phyloP scores from a whole-genome alignment of 768 basidiomycete species.

The Daedaleopsis sinensis region DNA sequence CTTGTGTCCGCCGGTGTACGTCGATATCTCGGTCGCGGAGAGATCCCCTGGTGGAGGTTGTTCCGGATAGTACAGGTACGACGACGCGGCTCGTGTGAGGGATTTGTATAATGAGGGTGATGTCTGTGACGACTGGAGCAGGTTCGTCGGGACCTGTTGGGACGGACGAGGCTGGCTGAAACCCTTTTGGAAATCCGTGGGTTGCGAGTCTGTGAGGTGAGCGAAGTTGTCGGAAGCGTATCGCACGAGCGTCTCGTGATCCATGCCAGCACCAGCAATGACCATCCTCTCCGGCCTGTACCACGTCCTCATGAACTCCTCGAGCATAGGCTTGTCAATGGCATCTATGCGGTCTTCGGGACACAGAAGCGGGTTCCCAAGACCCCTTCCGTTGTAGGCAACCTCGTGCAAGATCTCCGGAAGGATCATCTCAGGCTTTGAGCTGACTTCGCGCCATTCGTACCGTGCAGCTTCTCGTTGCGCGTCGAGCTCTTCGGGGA shows the following conservation, averaged over 20 bases:
- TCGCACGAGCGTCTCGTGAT: slow-evolving; percentile 86
- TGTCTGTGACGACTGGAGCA: slow-evolving; percentile 49
- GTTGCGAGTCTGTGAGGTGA: slow-evolving; percentile 46
- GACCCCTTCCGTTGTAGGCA: slow-evolving; percentile 74
- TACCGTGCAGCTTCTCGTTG: slow-evolving; percentile 89
- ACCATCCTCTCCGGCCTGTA: slow-evolving; percentile 95
- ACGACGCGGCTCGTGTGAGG: slow-evolving; percentile 74
- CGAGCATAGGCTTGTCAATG: slow-evolving; percentile 65
- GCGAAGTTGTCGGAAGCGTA: slow-evolving; percentile 86
- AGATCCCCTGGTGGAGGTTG: slow-evolving; percentile 8
- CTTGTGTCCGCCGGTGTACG: slow-evolving; percentile 85
- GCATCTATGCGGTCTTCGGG: slow-evolving; percentile 78
- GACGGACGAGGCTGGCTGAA: neutral
- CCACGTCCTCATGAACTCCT: slow-evolving; percentile 74
- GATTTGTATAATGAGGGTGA: slow-evolving; percentile 63
- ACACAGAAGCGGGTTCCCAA: slow-evolving; percentile 92
- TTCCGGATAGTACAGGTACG: slow-evolving; percentile 57
- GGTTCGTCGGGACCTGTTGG: slow-evolving; percentile 52
- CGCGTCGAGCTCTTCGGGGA: slow-evolving; percentile 75
- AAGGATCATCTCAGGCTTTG: slow-evolving; percentile 91
- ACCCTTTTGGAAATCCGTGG: slow-evolving; percentile 17
- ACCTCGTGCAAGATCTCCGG: slow-evolving; percentile 89
- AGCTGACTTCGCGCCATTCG: slow-evolving; percentile 84
- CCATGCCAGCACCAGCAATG: slow-evolving; percentile 91
- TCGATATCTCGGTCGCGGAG: slow-evolving; percentile 38